phyloP scores from a whole-genome alignment of 2,329 filamentous ascomycete genomes.

The Botryotinia globosa region DNA sequence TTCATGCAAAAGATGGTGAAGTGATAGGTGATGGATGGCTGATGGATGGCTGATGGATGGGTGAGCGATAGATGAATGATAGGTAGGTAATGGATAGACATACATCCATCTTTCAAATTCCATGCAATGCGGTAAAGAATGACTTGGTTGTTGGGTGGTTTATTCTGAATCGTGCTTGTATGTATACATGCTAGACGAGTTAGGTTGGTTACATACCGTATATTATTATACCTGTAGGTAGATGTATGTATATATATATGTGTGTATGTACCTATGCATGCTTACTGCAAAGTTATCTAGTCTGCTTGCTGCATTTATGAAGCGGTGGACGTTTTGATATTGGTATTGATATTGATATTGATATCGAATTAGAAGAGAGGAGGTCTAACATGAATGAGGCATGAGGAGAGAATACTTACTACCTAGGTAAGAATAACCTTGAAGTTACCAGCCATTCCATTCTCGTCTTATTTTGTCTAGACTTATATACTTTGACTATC shows the following conservation, averaged over 20 bases:
- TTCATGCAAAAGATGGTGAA: background rate
- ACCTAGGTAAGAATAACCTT: background rate
- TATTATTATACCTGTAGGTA: background rate
- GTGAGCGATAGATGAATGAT: background rate
- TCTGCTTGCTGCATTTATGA: background rate
- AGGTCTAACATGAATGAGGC: background rate
- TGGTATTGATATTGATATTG: background rate
- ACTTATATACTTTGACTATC: background rate
- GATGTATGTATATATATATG: background rate
- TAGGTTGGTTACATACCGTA: background rate
- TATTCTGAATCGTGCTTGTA: background rate
- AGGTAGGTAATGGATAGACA: background rate
- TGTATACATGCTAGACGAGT: background rate
- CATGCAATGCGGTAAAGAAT: background rate
- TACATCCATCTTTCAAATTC: background rate
- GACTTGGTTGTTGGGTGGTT: background rate
- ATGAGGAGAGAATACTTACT: background rate
- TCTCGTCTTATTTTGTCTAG: background rate
- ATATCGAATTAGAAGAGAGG: background rate
- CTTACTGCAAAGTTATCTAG: background rate
- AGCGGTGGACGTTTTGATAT: conserved; percentile 1
- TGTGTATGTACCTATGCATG: background rate
- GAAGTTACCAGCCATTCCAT: background rate
- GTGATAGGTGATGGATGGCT: background rate
- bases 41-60: background rate